phyloP scores from a whole-genome alignment of 2,329 filamentous ascomycete species.

The Pestalotiopsis sp. region DNA sequence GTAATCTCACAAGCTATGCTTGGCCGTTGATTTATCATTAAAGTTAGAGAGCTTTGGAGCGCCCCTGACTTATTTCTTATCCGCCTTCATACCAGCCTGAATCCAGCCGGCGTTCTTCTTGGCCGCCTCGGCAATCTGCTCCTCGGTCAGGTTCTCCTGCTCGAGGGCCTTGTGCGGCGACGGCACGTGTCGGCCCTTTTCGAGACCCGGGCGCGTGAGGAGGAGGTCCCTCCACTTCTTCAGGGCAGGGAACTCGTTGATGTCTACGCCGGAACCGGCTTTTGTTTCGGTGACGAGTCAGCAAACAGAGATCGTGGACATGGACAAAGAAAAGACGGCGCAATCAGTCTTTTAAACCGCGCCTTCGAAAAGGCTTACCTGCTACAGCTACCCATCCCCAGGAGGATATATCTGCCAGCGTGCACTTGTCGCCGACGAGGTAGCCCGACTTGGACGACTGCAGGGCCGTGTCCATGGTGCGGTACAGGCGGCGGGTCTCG shows the following conservation, averaged over 20 bases:
- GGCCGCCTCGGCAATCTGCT: conserved; percentile 55
- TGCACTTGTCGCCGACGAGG: conserved; percentile 11
- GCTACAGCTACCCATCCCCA: conserved; percentile 12
- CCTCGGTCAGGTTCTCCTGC: conserved; percentile 36
- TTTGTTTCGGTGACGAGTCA: not conserved
- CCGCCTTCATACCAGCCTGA: conserved; percentile 64
- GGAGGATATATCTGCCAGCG: conserved; percentile 5
- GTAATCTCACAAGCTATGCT: no score
- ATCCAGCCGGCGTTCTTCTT: conserved; percentile 59
- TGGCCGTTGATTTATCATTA: no score
- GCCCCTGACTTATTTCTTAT: conserved; percentile 45
- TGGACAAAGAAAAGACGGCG: no score
- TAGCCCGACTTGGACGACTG: conserved; percentile 10
- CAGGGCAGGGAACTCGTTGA: conserved; percentile 64
- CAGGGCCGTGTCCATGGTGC: conserved; percentile 11
- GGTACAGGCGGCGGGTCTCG: conserved; percentile 8
- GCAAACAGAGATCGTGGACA: no score
- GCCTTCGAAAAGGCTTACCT: not conserved
- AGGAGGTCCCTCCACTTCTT: conserved; percentile 66
- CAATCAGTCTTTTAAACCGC: no score
- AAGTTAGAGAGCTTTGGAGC: no score
- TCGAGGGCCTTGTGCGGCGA: conserved; percentile 60
- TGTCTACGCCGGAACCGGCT: conserved; percentile 63
- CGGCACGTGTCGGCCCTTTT: conserved; percentile 61
- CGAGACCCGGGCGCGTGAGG: conserved; percentile 53